These are phyloP conservation scores for Lithospermum erythrorhizon DNA, from an alignment of 257 asterid species.

Conservation along the genomic window DNA sequence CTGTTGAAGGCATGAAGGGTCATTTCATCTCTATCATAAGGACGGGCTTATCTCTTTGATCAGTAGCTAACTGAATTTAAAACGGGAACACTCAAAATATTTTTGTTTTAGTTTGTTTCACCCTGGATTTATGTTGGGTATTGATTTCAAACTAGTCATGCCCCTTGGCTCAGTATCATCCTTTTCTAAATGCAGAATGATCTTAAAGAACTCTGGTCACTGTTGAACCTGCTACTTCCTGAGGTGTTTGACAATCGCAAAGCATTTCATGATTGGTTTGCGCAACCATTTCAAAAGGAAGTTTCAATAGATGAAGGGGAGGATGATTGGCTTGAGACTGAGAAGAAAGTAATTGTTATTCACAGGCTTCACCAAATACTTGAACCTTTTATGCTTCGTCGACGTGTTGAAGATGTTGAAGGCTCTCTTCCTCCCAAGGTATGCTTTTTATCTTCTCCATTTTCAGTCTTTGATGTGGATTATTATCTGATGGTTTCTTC, in stretches of 20 bases:
- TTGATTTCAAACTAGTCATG: neutral
- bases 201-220: constrained; percentile 98
- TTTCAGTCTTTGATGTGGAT: constrained; percentile 8
- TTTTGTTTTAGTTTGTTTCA: neutral
- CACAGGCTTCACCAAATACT: constrained; percentile 97
- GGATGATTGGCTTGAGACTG: constrained; percentile 99
- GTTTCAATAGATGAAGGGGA: constrained; percentile 69
- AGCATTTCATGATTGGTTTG: constrained; percentile 98
- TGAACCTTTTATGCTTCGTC: constrained; percentile 99
- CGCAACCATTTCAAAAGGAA: constrained; percentile 96
- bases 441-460: constrained; percentile 15
- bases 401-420: constrained; percentile 99
- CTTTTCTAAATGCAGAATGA: constrained; percentile 65
- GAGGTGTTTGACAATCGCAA: constrained; percentile 94
- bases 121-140: neutral
- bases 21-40: neutral
- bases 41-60: neutral
- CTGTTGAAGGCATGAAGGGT: neutral
- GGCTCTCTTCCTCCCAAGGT: constrained; percentile 99
- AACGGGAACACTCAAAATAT: neutral
- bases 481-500: constrained; percentile 24
- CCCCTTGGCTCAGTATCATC: neutral
- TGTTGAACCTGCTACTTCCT: constrained; percentile 87
- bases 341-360: constrained; percentile 93
- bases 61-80: neutral